Percentiles rank a stretch among this genome's conserved stretches.
Conservation (phyloP, 805 yeast genomes). For the Hanseniaspora thailandica region DNA sequence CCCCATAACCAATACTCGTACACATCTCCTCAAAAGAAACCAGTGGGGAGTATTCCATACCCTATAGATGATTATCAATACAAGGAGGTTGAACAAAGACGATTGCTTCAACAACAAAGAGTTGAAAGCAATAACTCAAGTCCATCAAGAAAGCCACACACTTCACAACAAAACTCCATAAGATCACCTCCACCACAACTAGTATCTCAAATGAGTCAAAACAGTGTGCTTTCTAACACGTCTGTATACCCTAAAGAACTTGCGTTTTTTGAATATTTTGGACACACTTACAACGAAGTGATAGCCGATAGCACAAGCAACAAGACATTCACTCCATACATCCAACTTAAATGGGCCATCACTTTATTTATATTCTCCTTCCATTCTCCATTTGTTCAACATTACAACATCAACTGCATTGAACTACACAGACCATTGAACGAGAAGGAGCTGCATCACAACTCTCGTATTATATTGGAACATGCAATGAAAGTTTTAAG, state of each 20-base stretch:
- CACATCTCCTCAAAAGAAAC: neutral
- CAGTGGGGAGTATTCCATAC: neutral
- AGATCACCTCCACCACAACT: constrained; percentile 12
- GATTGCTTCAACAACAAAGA: neutral
- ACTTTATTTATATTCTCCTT: constrained; percentile 40
- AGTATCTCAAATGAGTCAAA: constrained; percentile 1
- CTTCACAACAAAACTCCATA: neutral
- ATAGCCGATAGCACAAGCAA: constrained; percentile 21
- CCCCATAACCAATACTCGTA: neutral
- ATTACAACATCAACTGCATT: constrained; percentile 39
- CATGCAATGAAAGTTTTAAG: constrained; percentile 52
- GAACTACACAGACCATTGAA: constrained; percentile 31
- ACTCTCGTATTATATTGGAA: constrained; percentile 42
- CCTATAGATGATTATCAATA: neutral
- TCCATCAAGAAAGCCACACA: neutral
- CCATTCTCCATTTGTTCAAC: constrained; percentile 32
- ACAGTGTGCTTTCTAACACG: constrained; percentile 2
- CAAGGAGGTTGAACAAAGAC: neutral
- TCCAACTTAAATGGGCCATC: constrained; percentile 58
- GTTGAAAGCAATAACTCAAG: neutral
- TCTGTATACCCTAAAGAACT: constrained; percentile 4
- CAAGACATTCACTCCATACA: constrained; percentile 33
- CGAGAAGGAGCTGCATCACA: constrained; percentile 37
- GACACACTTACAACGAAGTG: constrained; percentile 21
- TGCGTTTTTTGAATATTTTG: constrained; percentile 21